Evolutionary conservation across 192 early-diverging fungal genomes (phyloP), one percentile per base, ranked within the genome.

Genomic region (Backusella australiensis): DNA sequence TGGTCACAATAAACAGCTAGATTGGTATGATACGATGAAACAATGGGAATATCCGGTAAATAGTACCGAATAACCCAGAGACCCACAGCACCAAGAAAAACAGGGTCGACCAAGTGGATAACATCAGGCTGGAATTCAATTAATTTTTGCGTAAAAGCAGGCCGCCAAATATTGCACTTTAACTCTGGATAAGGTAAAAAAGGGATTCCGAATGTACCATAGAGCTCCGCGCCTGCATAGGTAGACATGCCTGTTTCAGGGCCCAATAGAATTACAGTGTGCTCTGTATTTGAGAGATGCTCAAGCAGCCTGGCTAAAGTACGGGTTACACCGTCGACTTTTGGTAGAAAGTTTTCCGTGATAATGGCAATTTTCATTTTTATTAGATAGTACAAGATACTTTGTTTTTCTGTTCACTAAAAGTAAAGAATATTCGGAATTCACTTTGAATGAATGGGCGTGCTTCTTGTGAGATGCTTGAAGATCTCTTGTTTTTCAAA

Each of bases 331-430:
- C 80, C 80, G 67, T 82, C 80, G 17, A 82, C 77, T 44, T 82
- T 82, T 36, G 80, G 80, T 29, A 78, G 69, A 35, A 74, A 82
- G 67, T 82, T 82, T 69, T 82, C 77, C 1, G 81, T 82, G n/a
- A 78, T 76, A 67, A 82, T 78, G 36, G 77, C 77, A 56, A 82
- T 73, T 52, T 69, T 74, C 81, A 82, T 82, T 63, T 1, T 49
- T 49, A 1, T 49, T n/a, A 49, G 46, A 19, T 49, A 49, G 8
- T 44, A 44, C 12, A 44, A 44, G 14, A 44, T 49, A 49, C 46
- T 49, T 44, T 44, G 12, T 42, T 46, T 46, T 46, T 17, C 17
- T 46, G 12, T 46, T 46, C 21, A 23, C 8, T 56, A 23, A 56
- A 23, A 56, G 21, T 56, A 8, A 59, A 29, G 56, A 63, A 14